Conservation (phyloP, 2,329 filamentous ascomycete genomes). For the Epichloe gansuensis region DNA sequence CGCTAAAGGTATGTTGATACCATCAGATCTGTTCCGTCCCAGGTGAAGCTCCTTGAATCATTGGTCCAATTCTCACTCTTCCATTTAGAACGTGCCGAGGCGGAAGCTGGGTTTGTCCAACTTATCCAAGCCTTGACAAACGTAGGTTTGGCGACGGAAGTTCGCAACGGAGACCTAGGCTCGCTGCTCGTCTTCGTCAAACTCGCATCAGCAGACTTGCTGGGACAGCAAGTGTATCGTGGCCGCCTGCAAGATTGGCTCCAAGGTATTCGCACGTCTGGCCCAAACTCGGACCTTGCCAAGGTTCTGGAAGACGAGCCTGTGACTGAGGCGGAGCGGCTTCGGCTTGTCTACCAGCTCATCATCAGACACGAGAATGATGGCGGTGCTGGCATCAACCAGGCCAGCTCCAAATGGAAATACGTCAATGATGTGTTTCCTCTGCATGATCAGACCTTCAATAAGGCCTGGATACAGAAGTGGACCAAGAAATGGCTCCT, state of each 20-base stretch:
- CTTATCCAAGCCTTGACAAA: conserved; percentile 63
- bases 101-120: conserved; percentile 63
- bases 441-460: conserved; percentile 65
- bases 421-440: conserved; percentile 65
- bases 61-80: not conserved
- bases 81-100: conserved; percentile 50
- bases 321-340: conserved; percentile 75
- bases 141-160: conserved; percentile 79
- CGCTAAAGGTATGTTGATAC: conserved; percentile 41
- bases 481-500: conserved; percentile 63
- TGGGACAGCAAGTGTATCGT: conserved; percentile 72
- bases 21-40: not conserved
- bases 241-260: conserved; percentile 90
- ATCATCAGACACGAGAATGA: conserved; percentile 62
- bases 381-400: conserved; percentile 68
- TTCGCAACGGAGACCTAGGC: conserved; percentile 63
- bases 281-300: conserved; percentile 61
- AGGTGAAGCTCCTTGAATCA: not conserved
- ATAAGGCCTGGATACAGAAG: conserved; percentile 61
- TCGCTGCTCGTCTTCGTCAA: conserved; percentile 76
- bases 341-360: conserved; percentile 78
- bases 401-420: conserved; percentile 57
- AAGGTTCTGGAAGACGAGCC: conserved; percentile 60
- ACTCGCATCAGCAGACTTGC: conserved; percentile 60
- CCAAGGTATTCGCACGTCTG: conserved; percentile 67